A percentile compares a stretch with the other conserved stretches of the same genome.
phyloP scores from a whole-genome alignment of 352 stramenopile genomes.

The Phytophthora pluvialis region DNA sequence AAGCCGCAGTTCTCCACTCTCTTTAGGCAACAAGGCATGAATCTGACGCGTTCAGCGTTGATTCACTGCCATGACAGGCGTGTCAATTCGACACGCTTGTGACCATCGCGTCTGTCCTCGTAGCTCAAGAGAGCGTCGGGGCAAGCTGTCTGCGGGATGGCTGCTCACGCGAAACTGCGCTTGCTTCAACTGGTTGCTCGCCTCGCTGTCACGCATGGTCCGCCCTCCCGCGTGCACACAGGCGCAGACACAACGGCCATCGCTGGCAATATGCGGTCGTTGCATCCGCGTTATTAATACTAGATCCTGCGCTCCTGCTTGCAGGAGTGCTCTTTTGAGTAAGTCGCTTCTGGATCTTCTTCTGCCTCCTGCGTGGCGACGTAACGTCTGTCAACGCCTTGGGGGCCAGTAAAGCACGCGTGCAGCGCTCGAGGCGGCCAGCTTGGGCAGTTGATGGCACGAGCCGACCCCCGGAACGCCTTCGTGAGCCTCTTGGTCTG shows the following conservation, averaged over 20 bases:
- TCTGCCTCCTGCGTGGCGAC: conserved; percentile 23
- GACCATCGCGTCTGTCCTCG: conserved; percentile 13
- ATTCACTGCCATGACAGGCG: conserved; percentile 12
- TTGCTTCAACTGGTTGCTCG: conserved; percentile 18
- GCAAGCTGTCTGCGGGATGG: conserved; percentile 1
- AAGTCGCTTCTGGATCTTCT: conserved; percentile 17
- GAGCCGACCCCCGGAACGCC: conserved; percentile 27
- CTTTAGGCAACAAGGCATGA: not conserved
- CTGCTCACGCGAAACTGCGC: conserved; percentile 12
- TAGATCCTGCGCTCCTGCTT: not conserved
- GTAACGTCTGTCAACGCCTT: conserved; percentile 41
- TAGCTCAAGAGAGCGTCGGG: conserved; percentile 17
- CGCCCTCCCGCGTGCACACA: conserved; percentile 4
- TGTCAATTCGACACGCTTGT: not conserved
- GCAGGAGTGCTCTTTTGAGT: not conserved
- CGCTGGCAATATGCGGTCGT: conserved; percentile 16
- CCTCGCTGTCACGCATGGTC: conserved; percentile 3
- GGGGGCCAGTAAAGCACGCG: conserved; percentile 33
- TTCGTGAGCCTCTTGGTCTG: not conserved
- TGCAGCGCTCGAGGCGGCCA: conserved; percentile 12
- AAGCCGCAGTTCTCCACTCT: conserved; percentile 2
- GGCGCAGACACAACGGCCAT: conserved; percentile 23
- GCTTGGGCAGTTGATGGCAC: conserved; percentile 18
- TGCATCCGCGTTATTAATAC: conserved; percentile 33
- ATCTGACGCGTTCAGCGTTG: not conserved